These are phyloP conservation scores for Globisporangium nodosum DNA, from an alignment of 352 stramenopile species.

Conservation along the genomic window DNA sequence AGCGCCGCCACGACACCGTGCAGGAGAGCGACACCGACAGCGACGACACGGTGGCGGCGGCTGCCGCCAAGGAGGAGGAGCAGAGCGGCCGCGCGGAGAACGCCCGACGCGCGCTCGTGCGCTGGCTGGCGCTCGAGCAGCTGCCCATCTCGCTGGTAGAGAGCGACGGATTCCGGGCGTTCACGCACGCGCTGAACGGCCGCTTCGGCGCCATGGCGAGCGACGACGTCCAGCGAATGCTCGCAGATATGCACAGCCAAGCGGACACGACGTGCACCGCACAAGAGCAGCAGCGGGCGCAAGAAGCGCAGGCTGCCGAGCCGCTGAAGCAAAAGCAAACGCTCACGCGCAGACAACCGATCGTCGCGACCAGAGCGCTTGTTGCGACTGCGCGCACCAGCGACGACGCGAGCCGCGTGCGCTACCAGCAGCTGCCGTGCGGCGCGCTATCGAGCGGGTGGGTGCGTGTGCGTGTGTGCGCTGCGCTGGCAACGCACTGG, in stretches of 20 bases:
- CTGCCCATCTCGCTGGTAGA: slow-evolving; percentile 36
- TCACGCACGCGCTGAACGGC: slow-evolving; percentile 30
- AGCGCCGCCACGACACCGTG: slow-evolving; percentile 1
- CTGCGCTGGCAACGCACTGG: slow-evolving; percentile 25
- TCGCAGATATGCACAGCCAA: slow-evolving; percentile 13
- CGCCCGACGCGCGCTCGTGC: slow-evolving; percentile 29
- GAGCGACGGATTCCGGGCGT: slow-evolving; percentile 28
- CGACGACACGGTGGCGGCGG: background rate
- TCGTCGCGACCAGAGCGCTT: slow-evolving; percentile 25
- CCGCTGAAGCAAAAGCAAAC: background rate
- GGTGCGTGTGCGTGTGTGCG: slow-evolving; percentile 29
- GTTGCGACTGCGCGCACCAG: slow-evolving; percentile 21
- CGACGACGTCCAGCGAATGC: slow-evolving; percentile 22
- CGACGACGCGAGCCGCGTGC: slow-evolving; percentile 3
- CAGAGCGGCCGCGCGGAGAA: slow-evolving; percentile 1
- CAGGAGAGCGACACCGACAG: background rate
- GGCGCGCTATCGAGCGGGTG: slow-evolving; percentile 15
- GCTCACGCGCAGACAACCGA: background rate
- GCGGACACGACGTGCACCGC: background rate
- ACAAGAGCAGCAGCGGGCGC: background rate
- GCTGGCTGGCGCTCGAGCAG: slow-evolving; percentile 41
- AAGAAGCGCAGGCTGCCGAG: background rate
- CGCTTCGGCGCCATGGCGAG: slow-evolving; percentile 23
- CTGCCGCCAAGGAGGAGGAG: background rate
- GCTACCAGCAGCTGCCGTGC: slow-evolving; percentile 22